phyloP scores from a whole-genome alignment of 164 flowering plant species.

The Chimonanthus salicifolius region DNA sequence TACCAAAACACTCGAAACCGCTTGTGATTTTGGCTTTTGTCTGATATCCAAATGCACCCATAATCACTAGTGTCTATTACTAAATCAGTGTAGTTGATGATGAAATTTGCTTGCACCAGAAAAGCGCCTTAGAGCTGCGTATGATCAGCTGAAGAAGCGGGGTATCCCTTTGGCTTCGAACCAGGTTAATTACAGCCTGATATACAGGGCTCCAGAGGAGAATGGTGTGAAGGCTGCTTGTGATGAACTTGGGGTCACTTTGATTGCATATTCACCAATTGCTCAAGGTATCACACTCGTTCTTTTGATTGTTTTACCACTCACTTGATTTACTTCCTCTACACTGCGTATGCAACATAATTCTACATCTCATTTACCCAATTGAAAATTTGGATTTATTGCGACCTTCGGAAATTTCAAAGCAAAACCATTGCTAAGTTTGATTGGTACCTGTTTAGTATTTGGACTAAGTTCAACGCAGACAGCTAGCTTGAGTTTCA shows the following conservation, averaged over 20 bases:
- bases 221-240: conserved; percentile 94
- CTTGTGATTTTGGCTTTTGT: no score
- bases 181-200: conserved; percentile 96
- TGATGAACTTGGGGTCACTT: conserved; percentile 90
- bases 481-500: no score
- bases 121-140: conserved; percentile 81
- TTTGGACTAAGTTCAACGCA: no score
- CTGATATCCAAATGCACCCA: background rate
- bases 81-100: background rate
- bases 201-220: conserved; percentile 84
- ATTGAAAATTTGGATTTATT: background rate
- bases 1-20: background rate
- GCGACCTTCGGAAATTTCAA: no score
- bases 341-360: no score
- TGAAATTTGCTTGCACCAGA: conserved; percentile 32
- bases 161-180: conserved; percentile 93
- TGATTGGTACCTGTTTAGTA: no score
- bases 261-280: conserved; percentile 94
- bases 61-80: background rate
- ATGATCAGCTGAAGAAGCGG: conserved; percentile 66
- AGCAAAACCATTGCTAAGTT: no score
- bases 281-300: conserved; percentile 59
- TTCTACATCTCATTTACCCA: no score
- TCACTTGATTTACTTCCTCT: background rate
- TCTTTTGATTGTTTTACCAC: background rate